These are phyloP conservation scores for Turnera subulata DNA, from an alignment of 345 rosid species.

Conservation along the genomic window DNA sequence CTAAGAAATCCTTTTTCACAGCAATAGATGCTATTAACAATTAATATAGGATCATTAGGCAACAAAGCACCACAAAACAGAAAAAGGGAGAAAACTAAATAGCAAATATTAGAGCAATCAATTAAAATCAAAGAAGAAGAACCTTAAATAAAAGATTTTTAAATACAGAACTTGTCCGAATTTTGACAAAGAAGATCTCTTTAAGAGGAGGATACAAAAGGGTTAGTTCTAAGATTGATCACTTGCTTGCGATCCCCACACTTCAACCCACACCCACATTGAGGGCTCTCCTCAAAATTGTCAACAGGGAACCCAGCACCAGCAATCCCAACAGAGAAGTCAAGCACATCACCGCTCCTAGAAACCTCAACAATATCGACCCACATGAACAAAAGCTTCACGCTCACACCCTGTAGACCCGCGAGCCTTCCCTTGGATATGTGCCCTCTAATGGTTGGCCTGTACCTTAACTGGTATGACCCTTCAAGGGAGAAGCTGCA, in stretches of 20 bases:
- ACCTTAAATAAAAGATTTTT: too few species aligned
- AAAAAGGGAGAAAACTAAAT: too few species aligned
- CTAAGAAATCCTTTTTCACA: too few species aligned
- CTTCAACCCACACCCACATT: slow-evolving; percentile 81
- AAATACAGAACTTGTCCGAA: too few species aligned
- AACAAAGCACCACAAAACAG: too few species aligned
- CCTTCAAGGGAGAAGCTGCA: slow-evolving; percentile 64
- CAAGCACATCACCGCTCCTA: slow-evolving; percentile 43
- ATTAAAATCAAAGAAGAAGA: too few species aligned
- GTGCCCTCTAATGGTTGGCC: slow-evolving; percentile 41
- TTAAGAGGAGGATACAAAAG: slow-evolving; percentile 40
- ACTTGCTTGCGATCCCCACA: slow-evolving; percentile 30
- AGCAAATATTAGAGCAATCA: too few species aligned
- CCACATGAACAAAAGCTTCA: slow-evolving; percentile 55
- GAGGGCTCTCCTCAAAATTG: slow-evolving; percentile 70
- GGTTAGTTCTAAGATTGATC: slow-evolving; percentile 17
- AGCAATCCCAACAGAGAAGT: slow-evolving; percentile 62
- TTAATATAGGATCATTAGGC: too few species aligned
- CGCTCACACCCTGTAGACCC: slow-evolving; percentile 53
- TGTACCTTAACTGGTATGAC: slow-evolving; percentile 50
- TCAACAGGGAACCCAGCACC: slow-evolving; percentile 57
- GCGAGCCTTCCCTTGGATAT: slow-evolving; percentile 42
- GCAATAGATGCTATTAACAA: too few species aligned
- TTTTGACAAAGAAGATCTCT: too few species aligned
- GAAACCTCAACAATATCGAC: slow-evolving; percentile 58